These are phyloP conservation scores for Phytophthora macrochlamydospora DNA, from an alignment of 352 stramenopile genomes.

Conservation along the genomic window DNA sequence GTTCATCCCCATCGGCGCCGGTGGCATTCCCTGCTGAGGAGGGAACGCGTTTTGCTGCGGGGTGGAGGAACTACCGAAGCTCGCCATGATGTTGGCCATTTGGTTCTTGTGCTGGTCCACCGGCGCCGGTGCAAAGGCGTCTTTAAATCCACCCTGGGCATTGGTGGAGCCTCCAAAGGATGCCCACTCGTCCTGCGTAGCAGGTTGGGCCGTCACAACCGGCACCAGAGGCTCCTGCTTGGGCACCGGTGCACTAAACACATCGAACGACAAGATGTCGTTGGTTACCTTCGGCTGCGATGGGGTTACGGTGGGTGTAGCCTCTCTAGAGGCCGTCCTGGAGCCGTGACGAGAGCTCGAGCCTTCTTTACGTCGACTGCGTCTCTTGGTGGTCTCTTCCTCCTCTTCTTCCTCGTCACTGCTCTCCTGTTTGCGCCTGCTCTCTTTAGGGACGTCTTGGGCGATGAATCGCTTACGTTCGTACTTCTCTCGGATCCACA, in stretches of 20 bases:
- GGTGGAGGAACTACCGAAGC: constrained; percentile 52
- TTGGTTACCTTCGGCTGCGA: constrained; percentile 26
- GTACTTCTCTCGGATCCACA: constrained; percentile 93
- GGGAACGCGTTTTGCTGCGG: constrained; percentile 43
- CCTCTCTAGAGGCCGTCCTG: constrained; percentile 48
- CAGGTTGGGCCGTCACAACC: constrained; percentile 9
- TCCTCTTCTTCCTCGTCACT: constrained; percentile 60
- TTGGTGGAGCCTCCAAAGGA: constrained; percentile 65
- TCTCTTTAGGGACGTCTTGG: constrained; percentile 37
- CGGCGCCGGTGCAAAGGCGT: constrained; percentile 55
- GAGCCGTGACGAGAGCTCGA: constrained; percentile 31
- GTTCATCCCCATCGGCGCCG: constrained; percentile 46
- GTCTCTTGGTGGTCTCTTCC: constrained; percentile 16
- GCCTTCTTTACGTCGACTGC: constrained; percentile 15
- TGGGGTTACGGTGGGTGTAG: constrained; percentile 17
- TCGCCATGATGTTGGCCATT: constrained; percentile 90
- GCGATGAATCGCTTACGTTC: constrained; percentile 82
- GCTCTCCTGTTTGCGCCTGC: constrained; percentile 33
- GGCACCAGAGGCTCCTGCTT: constrained; percentile 28
- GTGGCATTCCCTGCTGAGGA: constrained; percentile 52
- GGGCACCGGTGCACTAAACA: constrained; percentile 51
- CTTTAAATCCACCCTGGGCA: constrained; percentile 36
- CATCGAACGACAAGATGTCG: constrained; percentile 80
- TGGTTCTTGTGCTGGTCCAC: constrained; percentile 71
- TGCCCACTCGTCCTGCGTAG: constrained; percentile 75